Base-by-base conservation (phyloP, 2,329 filamentous ascomycete genomes). In the Aspergillus ustus region DNA sequence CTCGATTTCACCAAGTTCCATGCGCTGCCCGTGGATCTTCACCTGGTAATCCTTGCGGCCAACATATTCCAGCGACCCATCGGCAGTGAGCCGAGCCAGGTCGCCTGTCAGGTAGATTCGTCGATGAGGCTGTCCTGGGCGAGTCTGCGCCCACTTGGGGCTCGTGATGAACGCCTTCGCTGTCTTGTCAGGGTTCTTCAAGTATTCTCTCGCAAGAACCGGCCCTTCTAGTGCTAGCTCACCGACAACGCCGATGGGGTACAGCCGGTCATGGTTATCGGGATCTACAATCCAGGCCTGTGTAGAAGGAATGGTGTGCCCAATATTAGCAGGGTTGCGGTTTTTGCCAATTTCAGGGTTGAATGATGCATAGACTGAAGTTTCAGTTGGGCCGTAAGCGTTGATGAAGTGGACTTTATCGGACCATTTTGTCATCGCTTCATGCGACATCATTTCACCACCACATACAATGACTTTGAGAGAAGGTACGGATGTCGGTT, bases 341-440 rank as follows among this genome's bases (percentile, higher is more conserved):
- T 50, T 20, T 20, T 63, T 67, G 13, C 63, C 55, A 5, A 74
- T 70, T 11, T 69, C 64, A 7, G 68, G 67, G 13, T 75, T 73
- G 8, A 75, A 43, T 1, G 69, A 67, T 1, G 73, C 72, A 28
- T 75, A 73, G 8, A 75, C 70, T 19, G 70, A 69, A 1, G 72
- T 73, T 51, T 78, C 77, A 4, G 75, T 74, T 2, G 77, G 75
- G 3, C 77, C 77, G 57, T 79, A 79, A 15, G 67, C 72, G 52
- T 77, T 78, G 59, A 76, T 71, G 31, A 83, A 66, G 11, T 74
- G 75, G 0, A 77, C 72, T 11, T 65, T 67, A 28, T 73, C 72
- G 15, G 82, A 84, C 93, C 93, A 97, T 51, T 82, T 83, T 0
- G 84, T 81, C 43, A 90, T 86, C 0, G 96, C 91, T 31, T 86